Percentiles rank a stretch among this genome's conserved stretches.
These are phyloP conservation scores for Tolypocladium amazonense DNA, from an alignment of 2,329 filamentous ascomycete species.

Conservation along the genomic window DNA sequence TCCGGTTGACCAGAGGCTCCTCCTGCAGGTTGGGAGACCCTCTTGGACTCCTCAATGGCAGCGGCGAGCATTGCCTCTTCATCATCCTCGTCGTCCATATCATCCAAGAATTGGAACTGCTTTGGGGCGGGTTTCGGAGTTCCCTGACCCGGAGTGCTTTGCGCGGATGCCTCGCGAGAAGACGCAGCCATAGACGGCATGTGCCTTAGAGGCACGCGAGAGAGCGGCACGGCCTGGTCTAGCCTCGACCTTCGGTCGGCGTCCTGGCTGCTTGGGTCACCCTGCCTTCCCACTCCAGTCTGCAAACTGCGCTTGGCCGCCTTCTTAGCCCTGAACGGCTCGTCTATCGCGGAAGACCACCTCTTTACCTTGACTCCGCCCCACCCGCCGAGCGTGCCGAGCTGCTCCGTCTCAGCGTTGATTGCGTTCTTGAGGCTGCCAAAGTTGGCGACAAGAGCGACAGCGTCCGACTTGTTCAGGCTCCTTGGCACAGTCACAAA, in stretches of 20 bases:
- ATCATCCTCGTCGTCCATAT: slow-evolving; percentile 36
- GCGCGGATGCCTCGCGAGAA: neutral
- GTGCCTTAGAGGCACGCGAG: slow-evolving; percentile 29
- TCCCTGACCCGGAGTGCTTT: neutral
- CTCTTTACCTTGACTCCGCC: slow-evolving; percentile 87
- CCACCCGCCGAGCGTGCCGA: slow-evolving; percentile 81
- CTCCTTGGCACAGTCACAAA: slow-evolving; percentile 85
- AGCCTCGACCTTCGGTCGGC: slow-evolving; percentile 15
- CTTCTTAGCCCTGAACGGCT: slow-evolving; percentile 71
- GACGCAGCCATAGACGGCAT: slow-evolving; percentile 16
- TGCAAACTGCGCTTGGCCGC: slow-evolving; percentile 40
- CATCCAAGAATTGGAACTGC: slow-evolving; percentile 28
- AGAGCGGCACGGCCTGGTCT: slow-evolving; percentile 28
- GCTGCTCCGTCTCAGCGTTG: slow-evolving; percentile 78
- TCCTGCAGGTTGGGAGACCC: slow-evolving; percentile 20
- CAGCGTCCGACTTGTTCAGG: slow-evolving; percentile 90
- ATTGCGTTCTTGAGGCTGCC: slow-evolving; percentile 79
- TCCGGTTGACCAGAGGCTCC: slow-evolving; percentile 5
- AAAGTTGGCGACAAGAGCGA: slow-evolving; percentile 83
- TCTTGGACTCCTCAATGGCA: slow-evolving; percentile 35
- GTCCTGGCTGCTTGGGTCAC: slow-evolving; percentile 1
- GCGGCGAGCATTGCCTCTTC: slow-evolving; percentile 28
- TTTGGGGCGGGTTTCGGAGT: slow-evolving; percentile 6
- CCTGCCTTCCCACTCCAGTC: slow-evolving; percentile 1
- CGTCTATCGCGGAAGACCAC: slow-evolving; percentile 73